Evolutionary conservation across 306 rosid species (phyloP).

Genomic region (Cucumis melo): DNA sequence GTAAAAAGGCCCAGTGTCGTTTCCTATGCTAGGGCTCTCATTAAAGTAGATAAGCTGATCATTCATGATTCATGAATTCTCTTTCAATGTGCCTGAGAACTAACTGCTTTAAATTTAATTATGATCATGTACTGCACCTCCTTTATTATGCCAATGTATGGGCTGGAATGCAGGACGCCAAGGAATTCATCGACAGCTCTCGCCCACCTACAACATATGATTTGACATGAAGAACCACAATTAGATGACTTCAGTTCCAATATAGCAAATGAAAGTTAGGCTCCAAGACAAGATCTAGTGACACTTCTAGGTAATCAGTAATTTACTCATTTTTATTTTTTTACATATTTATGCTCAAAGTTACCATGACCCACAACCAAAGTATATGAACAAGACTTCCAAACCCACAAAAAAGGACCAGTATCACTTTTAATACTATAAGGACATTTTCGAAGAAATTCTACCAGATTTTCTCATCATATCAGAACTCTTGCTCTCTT

Average conservation of each 20-base stretch:
- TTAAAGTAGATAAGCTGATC: background rate
- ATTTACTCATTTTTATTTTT: background rate
- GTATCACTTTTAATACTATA: background rate
- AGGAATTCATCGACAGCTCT: constrained; percentile 62
- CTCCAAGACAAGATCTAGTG: background rate
- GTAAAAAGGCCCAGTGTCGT: too few species aligned
- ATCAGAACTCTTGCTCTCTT: background rate
- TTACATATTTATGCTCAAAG: background rate
- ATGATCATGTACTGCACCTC: constrained; percentile 32
- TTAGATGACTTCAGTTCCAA: background rate
- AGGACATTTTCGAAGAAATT: background rate
- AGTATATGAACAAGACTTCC: background rate
- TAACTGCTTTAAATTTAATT: background rate
- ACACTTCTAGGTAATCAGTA: background rate
- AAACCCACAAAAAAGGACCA: background rate
- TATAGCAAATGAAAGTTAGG: background rate
- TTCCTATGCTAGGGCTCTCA: background rate
- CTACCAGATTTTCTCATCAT: background rate
- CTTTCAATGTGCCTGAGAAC: background rate
- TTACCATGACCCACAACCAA: background rate
- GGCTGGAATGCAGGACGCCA: constrained; percentile 42
- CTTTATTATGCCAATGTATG: constrained; percentile 49
- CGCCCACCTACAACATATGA: constrained; percentile 65
- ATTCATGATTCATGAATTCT: background rate
- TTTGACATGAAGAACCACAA: background rate